Base-by-base conservation (phyloP, 495 filamentous ascomycete genomes). In the Chlorociboria aeruginascens region DNA sequence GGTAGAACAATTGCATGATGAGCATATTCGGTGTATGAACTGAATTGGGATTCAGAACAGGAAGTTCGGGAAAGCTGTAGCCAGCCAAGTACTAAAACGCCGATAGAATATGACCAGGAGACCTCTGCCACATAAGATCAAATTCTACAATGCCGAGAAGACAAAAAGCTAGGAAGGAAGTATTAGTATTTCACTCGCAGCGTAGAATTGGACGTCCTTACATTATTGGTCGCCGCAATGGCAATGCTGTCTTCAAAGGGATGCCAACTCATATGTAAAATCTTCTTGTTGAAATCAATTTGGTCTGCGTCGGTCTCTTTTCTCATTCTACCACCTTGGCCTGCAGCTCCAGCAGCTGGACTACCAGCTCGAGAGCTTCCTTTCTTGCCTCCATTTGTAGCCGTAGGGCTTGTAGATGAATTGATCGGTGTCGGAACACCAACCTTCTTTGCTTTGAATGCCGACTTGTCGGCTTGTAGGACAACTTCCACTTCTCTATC, bases 281-380 rank as follows among this genome's bases (percentile, higher is more conserved):
- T 98, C 80, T 98, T 98, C 82, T 98, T 98, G 76, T 98, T 97
- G 70, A 97, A 98, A 63, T 98, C 92, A 67, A 98, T 98, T 69
- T 96, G 90, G 65, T 98, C 92, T 52, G 92, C 92, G 66, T 98
- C 92, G 43, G 93, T 98, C 72, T 98, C 92, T 70, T 96, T 97
- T 60, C 87, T 79, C 92, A 98, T 98, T 45, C 92, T 78, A 57
- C 87, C 86, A 28, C 88, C 89, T 59, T 89, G 87, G 32, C 83
- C 82, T 43, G 67, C 62, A 38, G 75, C 72, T 32, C 81, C 81
- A 38, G 81, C 84, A 11, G 89, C 90, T 46, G 92, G 92, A 62
- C 89, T 96, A 47, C 84, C 84, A 35, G 90, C 86, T 65, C 92
- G 71, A 40, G 85, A 89, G 32, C 83, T 82, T 29, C 79, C 79